Conservation (phyloP, 2,329 filamentous ascomycete species). For the Cyphellophora attinorum region DNA sequence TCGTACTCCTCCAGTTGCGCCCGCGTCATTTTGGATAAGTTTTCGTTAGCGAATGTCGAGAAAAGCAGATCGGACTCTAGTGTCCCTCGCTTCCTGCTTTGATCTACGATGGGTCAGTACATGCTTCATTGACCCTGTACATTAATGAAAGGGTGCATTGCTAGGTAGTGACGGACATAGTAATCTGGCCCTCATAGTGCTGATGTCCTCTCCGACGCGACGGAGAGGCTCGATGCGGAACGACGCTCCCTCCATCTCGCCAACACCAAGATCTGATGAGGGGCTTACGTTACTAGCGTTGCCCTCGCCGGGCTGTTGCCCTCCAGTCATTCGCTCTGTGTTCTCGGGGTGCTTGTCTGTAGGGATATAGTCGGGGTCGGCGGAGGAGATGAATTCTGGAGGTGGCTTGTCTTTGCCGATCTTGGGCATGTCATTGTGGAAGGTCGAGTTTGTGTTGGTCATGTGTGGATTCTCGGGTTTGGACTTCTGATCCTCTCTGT, state of each 20-base stretch:
- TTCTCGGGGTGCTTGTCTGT: conserved; percentile 53
- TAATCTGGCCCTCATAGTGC: conserved; percentile 81
- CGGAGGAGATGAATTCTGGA: conserved; percentile 50
- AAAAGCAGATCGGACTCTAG: conserved; percentile 93
- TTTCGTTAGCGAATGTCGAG: conserved; percentile 79
- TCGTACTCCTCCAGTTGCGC: conserved; percentile 77
- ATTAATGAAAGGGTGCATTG: conserved; percentile 3
- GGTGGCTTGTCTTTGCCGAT: conserved; percentile 48
- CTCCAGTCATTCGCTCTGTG: conserved; percentile 56
- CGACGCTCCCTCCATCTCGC: conserved; percentile 75
- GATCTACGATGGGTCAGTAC: conserved; percentile 50
- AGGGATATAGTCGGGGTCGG: conserved; percentile 46
- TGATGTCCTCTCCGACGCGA: conserved; percentile 69
- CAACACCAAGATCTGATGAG: conserved; percentile 59
- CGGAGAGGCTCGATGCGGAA: conserved; percentile 88
- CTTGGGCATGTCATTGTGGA: conserved; percentile 49
- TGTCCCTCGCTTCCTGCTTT: conserved; percentile 91
- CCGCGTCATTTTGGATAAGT: conserved; percentile 65
- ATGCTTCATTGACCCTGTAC: too few species aligned
- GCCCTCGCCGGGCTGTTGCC: conserved; percentile 45
- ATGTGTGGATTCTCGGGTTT: conserved; percentile 53
- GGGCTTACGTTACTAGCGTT: conserved; percentile 24
- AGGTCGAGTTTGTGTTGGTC: conserved; percentile 55
- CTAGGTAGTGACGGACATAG: conserved; percentile 42
- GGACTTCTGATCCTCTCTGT: conserved; percentile 47